Base-by-base conservation (phyloP, 495 filamentous ascomycete species). In the Podospora comata region DNA sequence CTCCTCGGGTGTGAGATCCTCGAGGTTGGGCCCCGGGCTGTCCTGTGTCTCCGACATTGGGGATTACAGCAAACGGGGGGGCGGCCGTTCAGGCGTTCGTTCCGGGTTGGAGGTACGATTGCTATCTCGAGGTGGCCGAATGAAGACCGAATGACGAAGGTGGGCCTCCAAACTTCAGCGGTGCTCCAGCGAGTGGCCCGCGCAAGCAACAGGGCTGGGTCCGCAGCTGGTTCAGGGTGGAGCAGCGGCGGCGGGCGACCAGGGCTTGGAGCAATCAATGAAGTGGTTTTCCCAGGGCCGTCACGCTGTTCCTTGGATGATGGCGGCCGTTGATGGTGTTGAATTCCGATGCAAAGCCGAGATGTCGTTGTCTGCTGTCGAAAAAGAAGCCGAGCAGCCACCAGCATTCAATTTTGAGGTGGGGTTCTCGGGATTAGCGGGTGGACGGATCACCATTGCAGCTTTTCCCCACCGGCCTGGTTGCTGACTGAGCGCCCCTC, bases 1-100 rank as follows among this genome's bases (percentile, higher is more conserved):
- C 73, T 87, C 84, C 74, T 86, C 85, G 20, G 83, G 82, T 39
- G 82, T 84, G 65, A 85, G 81, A 71, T 85, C 79, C 74, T 84
- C 79, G 60, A 84, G 74, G 62, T 65, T 72, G 59, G 76, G 23
- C 23, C 23, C 23, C 23, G 23, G 74, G 64, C 73, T 77, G n/a
- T 77, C 74, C 19, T 79, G 75, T 9, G 75, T 68, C 55, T 79
- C 79, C 60, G 76, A 79, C 76, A 77, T 77, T 53, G 67, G 53
- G 39, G 20, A 48, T 59, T 59, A 39, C 34, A 39, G 57, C 3
- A 20, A n/a, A 15, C 9, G 62, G 62, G 60, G 15, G 39, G 65
- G 61, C 20, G 19, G 65, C 60, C 19, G 53, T 30, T 39, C 28
- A 48, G n/a, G 62, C 56, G 56, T 30, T 15, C 23, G 23, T 23